Evolutionary conservation across 2,329 filamentous ascomycete genomes (phyloP), one percentile per base, ranked within the genome.

Genomic region (Scytalidium lignicola): DNA sequence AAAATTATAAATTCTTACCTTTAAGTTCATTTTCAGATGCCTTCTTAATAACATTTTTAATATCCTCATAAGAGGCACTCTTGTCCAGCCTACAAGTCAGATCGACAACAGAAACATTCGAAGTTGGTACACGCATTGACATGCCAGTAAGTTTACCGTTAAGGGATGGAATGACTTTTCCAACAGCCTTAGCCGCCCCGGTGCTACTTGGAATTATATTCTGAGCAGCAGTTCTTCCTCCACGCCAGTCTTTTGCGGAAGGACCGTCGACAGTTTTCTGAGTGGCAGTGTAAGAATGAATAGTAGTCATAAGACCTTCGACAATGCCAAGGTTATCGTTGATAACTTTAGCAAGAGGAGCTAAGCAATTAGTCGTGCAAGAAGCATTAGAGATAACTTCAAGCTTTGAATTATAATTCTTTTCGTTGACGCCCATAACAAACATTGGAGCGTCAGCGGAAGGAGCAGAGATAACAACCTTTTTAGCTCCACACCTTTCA

Each of bases 81-180:
- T 95, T 96, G 83, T 95, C 87, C 63, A 92, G 79, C 67, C 90
- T 90, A 81, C 76, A 83, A 67, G 91, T 96, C 70, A 96, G 76
- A 76, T 96, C 91, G 67, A 96, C 91, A 71, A 96, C 91, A 64
- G 91, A 96, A 74, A 96, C 91, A 81, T 96, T 96, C 79, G 88
- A 74, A 63, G 91, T 96, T 61, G 91, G 91, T 51, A 96, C 90
- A 86, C 91, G 91, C 86, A 96, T 91, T 67, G 91, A 81, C 91
- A 96, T 96, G 78, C 91, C 91, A 61, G 91, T 96, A 62, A 96
- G 88, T 86, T 96, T 96, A 83, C 91, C 91, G 78, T 96, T 96
- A 62, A 96, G 83, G 64, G 82, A 75, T 62, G 91, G 91, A 66
- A 96, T 96, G 79, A 96, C 91, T 86, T 96, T 96, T 76, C 91